These are phyloP conservation scores for Balakata baccata DNA, from an alignment of 345 rosid species.

Conservation along the genomic window DNA sequence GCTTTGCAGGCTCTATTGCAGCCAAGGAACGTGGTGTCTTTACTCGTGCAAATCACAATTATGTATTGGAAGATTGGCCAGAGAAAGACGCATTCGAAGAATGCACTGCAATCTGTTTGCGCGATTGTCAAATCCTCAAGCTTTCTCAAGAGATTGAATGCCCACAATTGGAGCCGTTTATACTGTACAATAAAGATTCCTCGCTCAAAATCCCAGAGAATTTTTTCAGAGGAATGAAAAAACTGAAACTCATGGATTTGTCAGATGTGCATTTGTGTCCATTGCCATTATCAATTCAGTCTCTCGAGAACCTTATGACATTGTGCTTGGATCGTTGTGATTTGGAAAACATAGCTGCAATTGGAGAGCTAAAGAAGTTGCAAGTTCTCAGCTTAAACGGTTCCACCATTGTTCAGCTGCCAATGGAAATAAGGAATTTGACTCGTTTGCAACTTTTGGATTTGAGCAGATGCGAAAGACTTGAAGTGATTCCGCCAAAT, in stretches of 20 bases:
- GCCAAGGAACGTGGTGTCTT: slow-evolving; percentile 8
- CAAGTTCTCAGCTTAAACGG: slow-evolving; percentile 13
- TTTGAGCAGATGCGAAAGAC: slow-evolving; percentile 12
- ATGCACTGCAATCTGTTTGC: slow-evolving; percentile 6
- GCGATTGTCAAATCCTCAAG: not conserved
- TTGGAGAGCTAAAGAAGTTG: slow-evolving; percentile 18
- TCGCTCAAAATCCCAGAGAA: not conserved
- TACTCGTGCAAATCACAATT: not conserved
- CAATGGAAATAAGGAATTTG: slow-evolving; percentile 15
- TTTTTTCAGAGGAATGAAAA: slow-evolving; percentile 16
- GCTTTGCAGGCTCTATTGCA: slow-evolving; percentile 24
- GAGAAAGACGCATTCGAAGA: not conserved
- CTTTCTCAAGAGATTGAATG: slow-evolving; percentile 19
- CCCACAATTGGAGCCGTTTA: slow-evolving; percentile 17
- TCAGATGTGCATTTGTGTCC: not conserved
- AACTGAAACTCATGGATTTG: slow-evolving; percentile 28
- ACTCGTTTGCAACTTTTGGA: slow-evolving; percentile 19
- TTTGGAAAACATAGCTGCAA: not conserved
- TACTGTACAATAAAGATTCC: not conserved
- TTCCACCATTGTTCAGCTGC: slow-evolving; percentile 15
- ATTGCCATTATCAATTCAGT: slow-evolving; percentile 6
- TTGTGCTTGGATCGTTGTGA: slow-evolving; percentile 6
- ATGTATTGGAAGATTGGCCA: slow-evolving; percentile 5
- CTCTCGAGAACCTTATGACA: slow-evolving; percentile 8
- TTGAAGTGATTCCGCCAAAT: slow-evolving; percentile 20